A percentile compares a stretch with the other conserved stretches of the same genome.
Evolutionary conservation across 2,329 filamentous ascomycete species (phyloP).

Genomic region (Cyphellophora attinorum): DNA sequence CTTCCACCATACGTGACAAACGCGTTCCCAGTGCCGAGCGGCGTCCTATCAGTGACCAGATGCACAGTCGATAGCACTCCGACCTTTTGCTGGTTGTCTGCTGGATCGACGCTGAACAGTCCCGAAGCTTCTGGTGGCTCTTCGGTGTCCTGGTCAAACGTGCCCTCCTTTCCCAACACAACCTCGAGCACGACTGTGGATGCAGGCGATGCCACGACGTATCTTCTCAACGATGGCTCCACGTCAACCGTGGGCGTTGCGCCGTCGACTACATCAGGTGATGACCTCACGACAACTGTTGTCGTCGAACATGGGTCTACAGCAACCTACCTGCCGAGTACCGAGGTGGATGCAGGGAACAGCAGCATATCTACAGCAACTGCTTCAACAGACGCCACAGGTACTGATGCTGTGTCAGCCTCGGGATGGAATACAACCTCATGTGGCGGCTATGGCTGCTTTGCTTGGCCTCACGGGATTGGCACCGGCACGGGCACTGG

Average conservation of each 20-base stretch:
- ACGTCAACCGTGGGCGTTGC: not conserved
- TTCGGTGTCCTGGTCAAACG: no score
- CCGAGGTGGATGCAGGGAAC: not conserved
- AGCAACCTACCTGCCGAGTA: not conserved
- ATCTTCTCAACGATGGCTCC: not conserved
- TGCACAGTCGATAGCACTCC: slow-evolving; percentile 1
- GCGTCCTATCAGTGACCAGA: no score
- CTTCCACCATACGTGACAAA: no score
- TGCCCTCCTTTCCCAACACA: no score
- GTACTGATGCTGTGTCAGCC: not conserved
- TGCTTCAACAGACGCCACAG: not conserved
- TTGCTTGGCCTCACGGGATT: not conserved
- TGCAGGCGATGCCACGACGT: not conserved
- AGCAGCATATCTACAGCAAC: not conserved
- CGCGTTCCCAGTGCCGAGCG: no score
- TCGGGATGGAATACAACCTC: not conserved
- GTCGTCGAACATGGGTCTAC: not conserved
- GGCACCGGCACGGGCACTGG: no score
- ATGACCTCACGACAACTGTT: not conserved
- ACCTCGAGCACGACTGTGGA: no score
- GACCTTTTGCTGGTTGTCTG: not conserved
- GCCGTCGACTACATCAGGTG: not conserved
- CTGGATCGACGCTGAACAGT: not conserved
- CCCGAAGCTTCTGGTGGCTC: no score
- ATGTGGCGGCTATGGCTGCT: not conserved